Evolutionary conservation across 371 early-diverging fungal species (phyloP), one percentile per base, ranked within the genome.

Genomic region (Mortierella sp.): DNA sequence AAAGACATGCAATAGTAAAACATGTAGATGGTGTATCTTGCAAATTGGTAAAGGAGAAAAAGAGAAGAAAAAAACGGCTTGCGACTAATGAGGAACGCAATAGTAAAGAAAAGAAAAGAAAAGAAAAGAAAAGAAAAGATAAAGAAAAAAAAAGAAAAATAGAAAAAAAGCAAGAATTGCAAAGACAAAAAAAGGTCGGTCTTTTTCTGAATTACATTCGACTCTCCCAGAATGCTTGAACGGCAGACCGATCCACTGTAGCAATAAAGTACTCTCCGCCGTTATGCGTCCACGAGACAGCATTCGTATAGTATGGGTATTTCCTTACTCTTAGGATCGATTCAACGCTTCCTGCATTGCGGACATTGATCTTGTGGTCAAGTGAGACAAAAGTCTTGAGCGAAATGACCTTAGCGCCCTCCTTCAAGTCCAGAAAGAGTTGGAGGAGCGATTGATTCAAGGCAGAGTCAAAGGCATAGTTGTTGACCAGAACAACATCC

Each of bases 401-500:
- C 6, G 93, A 93, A 15, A 95, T 90, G 64, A 97, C 91, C 64
- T 88, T 88, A n/a, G 95, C 86, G n/a, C 93, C 93, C 48, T 96
- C 96, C 81, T 96, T 94, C 57, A 96, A 84, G 72, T 97, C 97
- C 68, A 97, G 69, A 74, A 98, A 97, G 66, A 92, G 70, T 59
- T 94, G 92, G 23, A 94, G 81, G 37, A 97, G 85, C 25, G 84
- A 74, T 64, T 95, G 94, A 81, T 98, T 98, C 28, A 96, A 86
- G 18, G 86, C 82, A 51, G 93, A 88, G 68, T 91, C 90, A 79
- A 97, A 98, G 4, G 95, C 96, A 72, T 96, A 97, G 81, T 97
- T 97, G 83, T 97, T 97, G 65, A 96, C 96, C 60, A 98, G 86
- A 47, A 98, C 85, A 21, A 98, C 96, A 75, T 97, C 96, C 5